Conservation (phyloP, 352 stramenopile species). For the Phytophthora syringae region DNA sequence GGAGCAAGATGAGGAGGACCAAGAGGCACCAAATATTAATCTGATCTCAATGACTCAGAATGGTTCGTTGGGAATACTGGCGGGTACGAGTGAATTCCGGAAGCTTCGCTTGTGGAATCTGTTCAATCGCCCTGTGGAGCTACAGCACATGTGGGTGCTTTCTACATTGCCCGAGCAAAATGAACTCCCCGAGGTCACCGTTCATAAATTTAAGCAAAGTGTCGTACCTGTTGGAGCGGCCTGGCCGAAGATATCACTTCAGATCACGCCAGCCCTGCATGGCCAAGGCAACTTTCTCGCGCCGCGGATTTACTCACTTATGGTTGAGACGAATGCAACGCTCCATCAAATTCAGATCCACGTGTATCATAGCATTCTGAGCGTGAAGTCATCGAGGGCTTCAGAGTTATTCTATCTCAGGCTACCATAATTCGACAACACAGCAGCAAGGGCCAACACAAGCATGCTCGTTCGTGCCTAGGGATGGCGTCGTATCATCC, state of each 20-base stretch:
- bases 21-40: slow-evolving; percentile 7
- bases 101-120: slow-evolving; percentile 41
- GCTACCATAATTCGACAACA: slow-evolving; percentile 16
- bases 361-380: slow-evolving; percentile 49
- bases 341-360: slow-evolving; percentile 39
- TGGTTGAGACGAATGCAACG: slow-evolving; percentile 54
- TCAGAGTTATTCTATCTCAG: slow-evolving; percentile 25
- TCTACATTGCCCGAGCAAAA: slow-evolving; percentile 1
- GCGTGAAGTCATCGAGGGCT: slow-evolving; percentile 36
- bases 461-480: slow-evolving; percentile 21
- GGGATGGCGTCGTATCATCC: slow-evolving; percentile 13
- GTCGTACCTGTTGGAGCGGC: slow-evolving; percentile 24
- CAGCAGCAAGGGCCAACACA: slow-evolving; percentile 8
- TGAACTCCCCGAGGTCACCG: slow-evolving; percentile 27
- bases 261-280: slow-evolving; percentile 26
- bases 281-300: slow-evolving; percentile 3
- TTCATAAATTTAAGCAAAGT: slow-evolving; percentile 39
- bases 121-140: slow-evolving; percentile 50
- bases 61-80: slow-evolving; percentile 20
- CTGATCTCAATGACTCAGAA: slow-evolving; percentile 26
- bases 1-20: not conserved
- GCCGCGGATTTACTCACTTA: slow-evolving; percentile 29
- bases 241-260: slow-evolving; percentile 42
- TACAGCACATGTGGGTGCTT: slow-evolving; percentile 53
- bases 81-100: slow-evolving; percentile 24